Evolutionary conservation across 257 asterid genomes (phyloP), one percentile per base, ranked within the genome.

Genomic region (Scutellaria galericulata): DNA sequence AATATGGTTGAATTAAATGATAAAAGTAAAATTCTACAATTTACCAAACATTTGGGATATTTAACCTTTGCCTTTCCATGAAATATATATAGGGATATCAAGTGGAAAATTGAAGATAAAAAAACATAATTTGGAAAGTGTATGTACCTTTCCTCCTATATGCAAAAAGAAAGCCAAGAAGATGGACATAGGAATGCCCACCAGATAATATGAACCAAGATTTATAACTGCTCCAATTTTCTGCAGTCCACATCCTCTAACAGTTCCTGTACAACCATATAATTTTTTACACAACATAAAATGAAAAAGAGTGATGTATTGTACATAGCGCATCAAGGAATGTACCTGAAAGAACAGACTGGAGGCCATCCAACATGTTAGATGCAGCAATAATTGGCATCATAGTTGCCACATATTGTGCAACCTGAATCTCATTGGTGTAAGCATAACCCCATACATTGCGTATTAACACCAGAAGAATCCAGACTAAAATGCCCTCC

Each of bases 201-300:
- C 91, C 46, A 92, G 77, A 80, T 92, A 90, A 82, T 92, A 90
- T 10, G 96, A 87, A 79, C 98, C 98, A 6, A 92, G 96, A 61
- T 92, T 90, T 58, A 90, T 80, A 65, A n/a, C 71, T 2, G 98
- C 98, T n/a, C 98, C 98, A 37, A 86, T 84, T 55, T 90, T 92
- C 83, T 92, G 98, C 87, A 80, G 31, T 9, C 98, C 98, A 48
- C 89, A 77, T 60, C 98, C 98, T 83, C 96, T 82, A 9, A 90
- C 85, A 31, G 87, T 71, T 72, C 98, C 96, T 92, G 57, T 5
- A 73, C 50, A 56, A 12, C 15, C 7, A 14, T 6, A 9, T 31
- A 31, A 31, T 4, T 31, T 4, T 31, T 31, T 31, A 31, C 37
- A 31, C 37, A 31, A 2, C 3, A 31, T 4, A 31, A 44, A 44